Base-by-base conservation (phyloP, 2,329 filamentous ascomycete genomes). In the Reticulascus tulasneorum region DNA sequence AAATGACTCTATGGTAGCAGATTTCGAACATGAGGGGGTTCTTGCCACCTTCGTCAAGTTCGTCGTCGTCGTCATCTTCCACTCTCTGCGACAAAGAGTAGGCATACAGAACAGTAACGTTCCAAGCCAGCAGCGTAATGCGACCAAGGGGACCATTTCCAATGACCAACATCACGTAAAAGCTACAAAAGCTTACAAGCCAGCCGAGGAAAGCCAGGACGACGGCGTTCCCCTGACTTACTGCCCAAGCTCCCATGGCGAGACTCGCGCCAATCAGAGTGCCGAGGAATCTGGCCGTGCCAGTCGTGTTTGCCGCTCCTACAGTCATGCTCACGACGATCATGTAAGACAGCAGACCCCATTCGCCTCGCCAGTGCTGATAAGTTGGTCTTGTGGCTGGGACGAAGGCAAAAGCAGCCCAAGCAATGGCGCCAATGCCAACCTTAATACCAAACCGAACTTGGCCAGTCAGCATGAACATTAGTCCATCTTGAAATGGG, bases 321-420 rank as follows among this genome's bases (percentile, higher is more conserved):
- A 96, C 91, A 0, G 91, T 98, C 89, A 96, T 97, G 23, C 86
- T 89, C 56, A 90, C 94, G 17, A 98, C 93, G 54, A 97, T 81
- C 91, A 97, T 97, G 67, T 95, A 97, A 0, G 89, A 95, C 37
- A 98, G 62, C 3, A 98, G 71, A 16, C 93, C 93, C 93, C 93
- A 98, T 70, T 98, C 93, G 20, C 91, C 91, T 56, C 91, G 75
- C 88, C 90, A 97, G 51, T 84, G 83, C 34, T 80, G 74, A 57
- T 96, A 98, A 15, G 84, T 73, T 1, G 86, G 85, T 34, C 89
- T 73, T 3, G 89, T 94, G 8, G 74, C 66, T 1, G 81, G 76
- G 22, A 96, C 75, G 53, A 95, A 98, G 3, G 93, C 84, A 48
- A 94, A 86, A 59, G 93, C 78, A 13, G 89, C 91, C 67, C 91